Evolutionary conservation across 164 flowering plant genomes (phyloP), one percentile per base, ranked within the genome.

Genomic region (Chloranthus sessilifolius): DNA sequence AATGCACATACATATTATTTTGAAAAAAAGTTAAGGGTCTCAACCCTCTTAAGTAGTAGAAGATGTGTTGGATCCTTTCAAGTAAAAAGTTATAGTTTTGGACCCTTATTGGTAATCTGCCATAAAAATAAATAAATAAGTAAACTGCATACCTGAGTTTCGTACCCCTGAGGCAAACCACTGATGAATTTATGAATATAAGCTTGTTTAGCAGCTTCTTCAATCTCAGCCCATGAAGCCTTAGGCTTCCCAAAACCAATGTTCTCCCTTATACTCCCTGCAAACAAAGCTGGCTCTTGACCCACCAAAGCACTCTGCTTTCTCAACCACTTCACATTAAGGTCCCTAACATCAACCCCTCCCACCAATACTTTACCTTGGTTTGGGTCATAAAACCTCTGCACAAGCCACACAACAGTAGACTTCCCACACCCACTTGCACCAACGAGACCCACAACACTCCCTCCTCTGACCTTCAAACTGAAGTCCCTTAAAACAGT

Each of bases 351-450:
- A 64, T 85, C 87, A 20, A 72, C 55, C 15, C 85, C 84, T 25
- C 76, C 85, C 66, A 85, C 52, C 49, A 59, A 38, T 15, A 80
- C 65, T 44, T 54, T 73, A 33, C 89, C 95, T 50, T 65, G 65
- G 29, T 42, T 55, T 30, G 95, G 85, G 60, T 85, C 89, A 52
- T 85, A 85, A 59, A 85, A 85, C 64, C 95, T 76, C 59, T 82
- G 83, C 21, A 74, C 53, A 22, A 85, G 37, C 87, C 89, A 82
- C 14, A 82, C 15, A 19, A 85, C 81, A 0, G 89, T 85, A 23
- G 87, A 80, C 56, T 85, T 85, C 17, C 95, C 95, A 0, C 77
- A 74, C 45, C 95, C 95, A 66, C 89, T 82, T 22, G 64, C 75
- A 16, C 90, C 88, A 1, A 82, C 95, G 53, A 82, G 20, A 3